phyloP scores from a whole-genome alignment of 2,329 filamentous ascomycete genomes.

The Stagonosporopsis rhizophila region DNA sequence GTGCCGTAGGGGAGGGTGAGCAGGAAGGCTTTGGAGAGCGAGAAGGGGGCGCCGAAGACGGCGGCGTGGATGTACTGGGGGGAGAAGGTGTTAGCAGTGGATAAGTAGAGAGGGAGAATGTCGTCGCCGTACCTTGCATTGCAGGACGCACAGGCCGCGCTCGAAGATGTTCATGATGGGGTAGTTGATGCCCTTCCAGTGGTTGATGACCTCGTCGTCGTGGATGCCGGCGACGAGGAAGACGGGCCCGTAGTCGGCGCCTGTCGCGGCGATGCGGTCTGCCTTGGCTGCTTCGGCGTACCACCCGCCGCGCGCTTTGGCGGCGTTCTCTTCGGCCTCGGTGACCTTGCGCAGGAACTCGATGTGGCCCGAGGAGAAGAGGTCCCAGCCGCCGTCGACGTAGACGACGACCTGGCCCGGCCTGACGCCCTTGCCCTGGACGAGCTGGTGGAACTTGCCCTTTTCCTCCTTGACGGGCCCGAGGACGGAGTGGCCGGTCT shows the following conservation, averaged over 20 bases:
- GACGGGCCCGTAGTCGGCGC: conserved; percentile 78
- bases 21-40: conserved; percentile 81
- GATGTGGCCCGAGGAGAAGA: conserved; percentile 97
- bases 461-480: conserved; percentile 63
- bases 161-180: conserved; percentile 99
- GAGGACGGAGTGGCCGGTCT: no score
- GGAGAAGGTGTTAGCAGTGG: conserved; percentile 29
- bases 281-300: conserved; percentile 69
- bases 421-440: conserved; percentile 73
- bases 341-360: conserved; percentile 86
- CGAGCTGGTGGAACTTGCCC: conserved; percentile 71
- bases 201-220: conserved; percentile 92
- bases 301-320: conserved; percentile 74
- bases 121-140: conserved; percentile 90
- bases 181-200: conserved; percentile 97
- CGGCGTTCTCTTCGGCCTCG: conserved; percentile 73
- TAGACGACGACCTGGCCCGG: conserved; percentile 88
- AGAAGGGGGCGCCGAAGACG: conserved; percentile 89
- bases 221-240: conserved; percentile 95
- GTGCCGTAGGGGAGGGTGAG: conserved; percentile 70
- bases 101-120: conserved; percentile 34
- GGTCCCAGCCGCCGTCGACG: conserved; percentile 94
- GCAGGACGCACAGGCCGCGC: conserved; percentile 90
- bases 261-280: conserved; percentile 67
- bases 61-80: conserved; percentile 82